Evolutionary conservation across 2,329 filamentous ascomycete species (phyloP), one percentile per base, ranked within the genome.

Genomic region (Pyrenochaeta sp.): DNA sequence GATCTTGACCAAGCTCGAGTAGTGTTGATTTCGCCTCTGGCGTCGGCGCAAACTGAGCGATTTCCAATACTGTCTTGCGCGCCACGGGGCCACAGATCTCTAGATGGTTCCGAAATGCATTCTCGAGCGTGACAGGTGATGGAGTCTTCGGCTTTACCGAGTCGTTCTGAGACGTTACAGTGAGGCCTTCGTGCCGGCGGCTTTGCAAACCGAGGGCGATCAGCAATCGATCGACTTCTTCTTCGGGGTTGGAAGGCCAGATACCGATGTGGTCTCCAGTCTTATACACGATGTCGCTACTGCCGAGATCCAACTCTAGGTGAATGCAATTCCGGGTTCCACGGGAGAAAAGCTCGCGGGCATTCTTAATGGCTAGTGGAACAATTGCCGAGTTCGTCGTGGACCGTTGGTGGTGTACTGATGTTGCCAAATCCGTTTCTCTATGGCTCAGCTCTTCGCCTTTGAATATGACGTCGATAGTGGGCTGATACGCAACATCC

Each of bases 51-150:
- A 81, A 82, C 27, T 77, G 72, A 1, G 75, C 70, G 2, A 82
- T 64, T 2, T 73, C 63, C 2, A 72, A 57, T 9, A 80, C 65
- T 4, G 71, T 75, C 45, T 81, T 79, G 48, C 80, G 70, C 1
- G 79, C 72, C 3, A 82, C 70, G 1, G 78, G 75, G 1, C 70
- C 78, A 58, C 79, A 74, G 58, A 83, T 80, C 52, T 84, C 82
- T 1, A 84, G 77, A 52, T 84, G 80, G 59, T 82, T 74, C 5
- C 75, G 70, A 60, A 84, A 78, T 3, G 81, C 72, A 0, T 77
- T 75, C 1, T 76, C 62, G 4, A 77, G 62, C 0, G 79, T 79
- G 0, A 77, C 81, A 0, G 78, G 78, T 1, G 75, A 78, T 1
- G 80, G 81, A 0, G 82, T 52, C 39, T 72, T 76, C n/a, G 67